Evolutionary conservation across 768 basidiomycete species (phyloP).

Genomic region (Hortiboletus flavorubellus): DNA sequence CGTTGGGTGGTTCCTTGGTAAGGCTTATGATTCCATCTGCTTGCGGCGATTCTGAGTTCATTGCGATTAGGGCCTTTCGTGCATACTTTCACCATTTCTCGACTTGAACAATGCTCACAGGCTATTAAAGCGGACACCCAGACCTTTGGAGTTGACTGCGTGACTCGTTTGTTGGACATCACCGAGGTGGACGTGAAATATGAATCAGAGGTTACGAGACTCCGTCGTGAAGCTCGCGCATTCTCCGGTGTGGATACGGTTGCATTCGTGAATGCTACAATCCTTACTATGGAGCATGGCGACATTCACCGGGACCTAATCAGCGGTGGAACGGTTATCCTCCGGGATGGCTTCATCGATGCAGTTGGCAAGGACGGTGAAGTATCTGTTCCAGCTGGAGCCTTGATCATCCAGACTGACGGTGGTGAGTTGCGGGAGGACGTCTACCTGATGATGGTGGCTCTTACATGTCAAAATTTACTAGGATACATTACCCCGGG

Average conservation of each 20-base stretch:
- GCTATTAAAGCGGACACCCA: slow-evolving; percentile 45
- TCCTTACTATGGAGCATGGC: slow-evolving; percentile 66
- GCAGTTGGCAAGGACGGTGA: slow-evolving; percentile 38
- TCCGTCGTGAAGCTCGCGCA: slow-evolving; percentile 49
- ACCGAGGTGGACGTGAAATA: slow-evolving; percentile 59
- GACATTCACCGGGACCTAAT: slow-evolving; percentile 48
- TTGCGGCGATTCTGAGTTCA: neutral
- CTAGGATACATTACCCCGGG: slow-evolving; percentile 66
- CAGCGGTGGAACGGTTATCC: slow-evolving; percentile 47
- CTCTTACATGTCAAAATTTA: slow-evolving; percentile 2
- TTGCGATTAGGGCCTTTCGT: slow-evolving; percentile 20
- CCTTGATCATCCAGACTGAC: slow-evolving; percentile 52
- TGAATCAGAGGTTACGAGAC: slow-evolving; percentile 55
- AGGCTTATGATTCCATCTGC: slow-evolving; percentile 6
- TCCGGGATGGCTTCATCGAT: slow-evolving; percentile 57
- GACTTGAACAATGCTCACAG: slow-evolving; percentile 46
- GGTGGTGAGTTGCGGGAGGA: slow-evolving; percentile 45
- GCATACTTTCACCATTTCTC: slow-evolving; percentile 57
- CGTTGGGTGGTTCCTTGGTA: slow-evolving; percentile 75
- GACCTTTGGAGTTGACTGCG: slow-evolving; percentile 63
- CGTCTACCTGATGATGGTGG: neutral
- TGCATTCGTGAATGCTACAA: slow-evolving; percentile 63
- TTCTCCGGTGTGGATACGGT: slow-evolving; percentile 38
- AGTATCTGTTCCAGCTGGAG: slow-evolving; percentile 35
- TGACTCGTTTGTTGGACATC: slow-evolving; percentile 51